Evolutionary conservation across 2,329 filamentous ascomycete genomes (phyloP), one percentile per base, ranked within the genome.

Genomic region (Exophiala calicioides): DNA sequence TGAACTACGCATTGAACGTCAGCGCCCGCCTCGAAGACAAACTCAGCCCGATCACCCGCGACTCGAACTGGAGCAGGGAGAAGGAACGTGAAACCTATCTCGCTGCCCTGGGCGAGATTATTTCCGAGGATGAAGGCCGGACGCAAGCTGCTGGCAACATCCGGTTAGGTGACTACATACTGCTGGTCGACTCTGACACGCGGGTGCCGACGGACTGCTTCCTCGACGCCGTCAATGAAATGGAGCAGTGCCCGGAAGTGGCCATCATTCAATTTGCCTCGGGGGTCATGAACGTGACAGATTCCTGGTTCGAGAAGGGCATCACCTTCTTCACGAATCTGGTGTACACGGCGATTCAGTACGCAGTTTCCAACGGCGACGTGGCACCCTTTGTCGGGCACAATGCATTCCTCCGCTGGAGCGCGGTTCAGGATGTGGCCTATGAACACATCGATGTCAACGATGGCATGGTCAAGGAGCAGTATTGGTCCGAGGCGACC

Each of bases 321-420:
- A 85, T 88, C 59, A 86, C 85, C 1, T 90, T 85, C 70, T 89
- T 90, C 68, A 90, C 86, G 31, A 83, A 89, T 60, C 76, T 90
- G 40, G 81, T 90, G 58, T 90, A 89, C 69, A 83, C 80, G 0
- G 79, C 83, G 24, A 89, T 89, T 59, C 75, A 78, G 19, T 89
- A 83, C 60, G 79, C 81, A 15, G 84, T 88, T 20, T 79, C 81
- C 5, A 84, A 80, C 39, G 86, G 86, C 3, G 86, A 90, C 42
- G 79, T 85, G 5, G 82, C 85, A 0, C 85, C 84, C 0, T 89
- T 89, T 57, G 86, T 89, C 52, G 86, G 86, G 1, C 86, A 89
- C 70, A 89, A 89, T 60, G 85, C 86, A 1, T 80, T 89, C 50
- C 71, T 89, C 10, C 77, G 86, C 16, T 89, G 86, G 86, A 71